Percentiles rank a stretch among this genome's conserved stretches.
Evolutionary conservation across 192 early-diverging fungal species (phyloP).

Genomic region (Linnemannia exigua): DNA sequence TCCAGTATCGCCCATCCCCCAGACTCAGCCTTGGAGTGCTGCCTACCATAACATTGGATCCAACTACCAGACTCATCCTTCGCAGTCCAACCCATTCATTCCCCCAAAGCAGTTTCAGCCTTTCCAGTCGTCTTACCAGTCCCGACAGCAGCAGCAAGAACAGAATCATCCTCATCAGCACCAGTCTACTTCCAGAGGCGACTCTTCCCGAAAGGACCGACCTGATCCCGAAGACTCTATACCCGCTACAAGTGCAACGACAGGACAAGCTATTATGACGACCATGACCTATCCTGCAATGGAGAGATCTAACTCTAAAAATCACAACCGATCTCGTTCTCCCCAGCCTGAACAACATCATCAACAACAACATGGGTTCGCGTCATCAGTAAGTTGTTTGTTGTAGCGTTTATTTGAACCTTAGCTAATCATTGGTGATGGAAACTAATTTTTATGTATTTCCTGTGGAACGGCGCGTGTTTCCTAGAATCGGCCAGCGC

Average conservation of each 20-base stretch:
- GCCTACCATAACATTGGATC: background rate
- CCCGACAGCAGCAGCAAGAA: conserved; percentile 15
- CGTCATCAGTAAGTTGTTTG: background rate
- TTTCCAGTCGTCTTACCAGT: background rate
- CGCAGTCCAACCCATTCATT: conserved; percentile 34
- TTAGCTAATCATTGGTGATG: background rate
- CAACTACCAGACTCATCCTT: conserved; percentile 32
- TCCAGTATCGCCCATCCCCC: background rate
- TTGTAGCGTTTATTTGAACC: no score
- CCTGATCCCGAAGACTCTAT: conserved; percentile 33
- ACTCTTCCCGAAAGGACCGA: conserved; percentile 3
- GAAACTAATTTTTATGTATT: background rate
- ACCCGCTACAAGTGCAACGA: background rate
- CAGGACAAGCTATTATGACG: background rate
- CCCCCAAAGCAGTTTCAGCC: conserved; percentile 34
- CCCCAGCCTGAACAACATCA: background rate
- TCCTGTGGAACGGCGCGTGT: background rate
- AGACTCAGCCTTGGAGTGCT: background rate
- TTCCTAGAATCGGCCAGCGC: background rate
- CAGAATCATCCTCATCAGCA: background rate
- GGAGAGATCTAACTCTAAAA: conserved; percentile 27
- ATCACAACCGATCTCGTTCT: background rate
- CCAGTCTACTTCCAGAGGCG: background rate
- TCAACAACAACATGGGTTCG: background rate
- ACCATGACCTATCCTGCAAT: background rate